A percentile compares a stretch with the other conserved stretches of the same genome.
Conservation (phyloP, 2,329 filamentous ascomycete genomes). For the Leptographium wingfieldii region DNA sequence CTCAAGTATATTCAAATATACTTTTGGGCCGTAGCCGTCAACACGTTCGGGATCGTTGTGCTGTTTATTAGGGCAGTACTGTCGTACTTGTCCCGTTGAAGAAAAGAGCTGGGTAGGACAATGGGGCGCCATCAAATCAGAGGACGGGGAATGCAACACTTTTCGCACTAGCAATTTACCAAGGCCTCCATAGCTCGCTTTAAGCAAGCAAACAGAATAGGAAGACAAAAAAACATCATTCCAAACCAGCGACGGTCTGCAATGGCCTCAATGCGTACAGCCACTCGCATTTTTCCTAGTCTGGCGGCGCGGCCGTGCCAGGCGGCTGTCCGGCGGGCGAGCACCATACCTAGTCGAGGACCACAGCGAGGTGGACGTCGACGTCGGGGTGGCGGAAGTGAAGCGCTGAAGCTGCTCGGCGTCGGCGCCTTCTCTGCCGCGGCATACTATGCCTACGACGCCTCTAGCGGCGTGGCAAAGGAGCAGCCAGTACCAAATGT, state of each 20-base stretch:
- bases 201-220: neutral
- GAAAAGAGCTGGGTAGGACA: neutral
- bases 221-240: neutral
- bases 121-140: neutral
- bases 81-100: too few species aligned
- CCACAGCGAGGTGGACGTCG: neutral
- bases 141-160: neutral
- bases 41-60: too few species aligned
- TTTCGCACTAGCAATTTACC: neutral
- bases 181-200: neutral
- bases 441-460: slow-evolving; percentile 13
- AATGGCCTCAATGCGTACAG: slow-evolving; percentile 8
- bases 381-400: neutral
- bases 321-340: slow-evolving; percentile 4
- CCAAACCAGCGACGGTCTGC: neutral
- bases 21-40: too few species aligned
- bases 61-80: too few species aligned
- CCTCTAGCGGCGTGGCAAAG: slow-evolving; percentile 15
- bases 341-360: neutral
- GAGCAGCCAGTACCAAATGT: slow-evolving; percentile 1
- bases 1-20: too few species aligned
- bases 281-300: neutral
- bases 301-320: neutral
- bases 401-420: slow-evolving; percentile 6
- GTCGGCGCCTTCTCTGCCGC: slow-evolving; percentile 11